phyloP scores from a whole-genome alignment of 495 filamentous ascomycete genomes.

The Darksidea phi region DNA sequence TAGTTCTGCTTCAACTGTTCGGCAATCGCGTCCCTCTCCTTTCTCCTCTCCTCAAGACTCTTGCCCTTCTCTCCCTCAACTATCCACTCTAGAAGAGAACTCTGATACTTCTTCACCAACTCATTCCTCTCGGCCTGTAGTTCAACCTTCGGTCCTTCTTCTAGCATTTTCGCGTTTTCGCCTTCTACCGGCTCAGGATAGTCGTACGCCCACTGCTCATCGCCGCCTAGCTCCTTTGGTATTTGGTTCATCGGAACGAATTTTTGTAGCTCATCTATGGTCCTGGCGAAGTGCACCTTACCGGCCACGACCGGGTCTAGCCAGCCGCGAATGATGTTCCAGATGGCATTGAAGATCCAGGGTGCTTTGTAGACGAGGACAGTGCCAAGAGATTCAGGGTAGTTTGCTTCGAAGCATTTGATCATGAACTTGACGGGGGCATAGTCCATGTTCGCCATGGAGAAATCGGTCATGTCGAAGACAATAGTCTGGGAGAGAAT shows the following conservation, averaged over 20 bases:
- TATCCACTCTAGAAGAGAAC: conserved; percentile 69
- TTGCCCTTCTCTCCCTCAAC: conserved; percentile 32
- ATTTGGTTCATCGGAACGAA: conserved; percentile 74
- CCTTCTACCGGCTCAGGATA: conserved; percentile 72
- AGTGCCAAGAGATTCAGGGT: conserved; percentile 85
- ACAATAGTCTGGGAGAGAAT: conserved; percentile 63
- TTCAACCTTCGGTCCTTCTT: conserved; percentile 59
- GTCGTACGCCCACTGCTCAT: conserved; percentile 75
- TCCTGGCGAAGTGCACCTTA: conserved; percentile 94
- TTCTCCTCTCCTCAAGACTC: conserved; percentile 42
- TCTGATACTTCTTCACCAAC: conserved; percentile 69
- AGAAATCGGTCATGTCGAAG: conserved; percentile 94
- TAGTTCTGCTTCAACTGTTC: conserved; percentile 69
- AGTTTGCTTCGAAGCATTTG: conserved; percentile 98
- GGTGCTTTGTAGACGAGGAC: conserved; percentile 97
- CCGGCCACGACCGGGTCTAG: conserved; percentile 92
- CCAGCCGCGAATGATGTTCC: conserved; percentile 91
- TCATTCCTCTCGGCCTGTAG: conserved; percentile 59
- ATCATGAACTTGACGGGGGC: conserved; percentile 98
- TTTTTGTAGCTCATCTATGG: conserved; percentile 69
- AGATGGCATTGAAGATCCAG: conserved; percentile 85
- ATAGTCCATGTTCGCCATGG: conserved; percentile 96
- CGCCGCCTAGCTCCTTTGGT: conserved; percentile 74
- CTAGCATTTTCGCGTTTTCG: conserved; percentile 72
- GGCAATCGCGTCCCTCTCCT: conserved; percentile 55